phyloP scores from a whole-genome alignment of 345 rosid species.

The Erodium maritimum region DNA sequence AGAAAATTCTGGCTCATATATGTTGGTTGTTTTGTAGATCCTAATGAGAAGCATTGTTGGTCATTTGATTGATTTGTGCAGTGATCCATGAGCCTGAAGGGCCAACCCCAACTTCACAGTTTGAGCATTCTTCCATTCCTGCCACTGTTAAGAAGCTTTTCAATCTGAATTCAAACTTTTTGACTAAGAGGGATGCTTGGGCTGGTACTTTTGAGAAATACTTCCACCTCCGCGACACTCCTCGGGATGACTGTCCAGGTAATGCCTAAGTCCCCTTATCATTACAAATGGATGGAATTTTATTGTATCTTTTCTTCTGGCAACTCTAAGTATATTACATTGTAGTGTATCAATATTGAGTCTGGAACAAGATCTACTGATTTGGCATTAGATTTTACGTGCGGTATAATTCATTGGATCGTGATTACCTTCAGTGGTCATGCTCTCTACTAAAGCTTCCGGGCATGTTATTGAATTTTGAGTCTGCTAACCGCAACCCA shows the following conservation, averaged over 20 bases:
- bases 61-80: constrained; percentile 18
- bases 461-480: no score
- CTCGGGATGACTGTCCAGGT: constrained; percentile 98
- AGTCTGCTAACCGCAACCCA: no score
- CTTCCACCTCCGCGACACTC: constrained; percentile 57
- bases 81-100: constrained; percentile 85
- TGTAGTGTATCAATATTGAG: no score
- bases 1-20: neutral
- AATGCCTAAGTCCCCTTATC: constrained; percentile 12
- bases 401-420: no score
- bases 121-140: constrained; percentile 88
- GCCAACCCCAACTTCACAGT: constrained; percentile 71
- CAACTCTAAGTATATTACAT: neutral
- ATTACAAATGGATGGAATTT: neutral
- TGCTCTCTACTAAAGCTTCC: no score
- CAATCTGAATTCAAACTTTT: constrained; percentile 70
- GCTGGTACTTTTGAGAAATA: constrained; percentile 87
- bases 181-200: constrained; percentile 98
- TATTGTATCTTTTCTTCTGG: neutral
- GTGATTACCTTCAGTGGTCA: no score
- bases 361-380: no score
- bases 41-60: neutral
- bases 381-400: no score
- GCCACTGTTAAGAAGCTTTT: constrained; percentile 97
- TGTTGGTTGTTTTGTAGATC: neutral